Conservation (phyloP, 257 asterid species). For the Nicotiana attenuata region DNA sequence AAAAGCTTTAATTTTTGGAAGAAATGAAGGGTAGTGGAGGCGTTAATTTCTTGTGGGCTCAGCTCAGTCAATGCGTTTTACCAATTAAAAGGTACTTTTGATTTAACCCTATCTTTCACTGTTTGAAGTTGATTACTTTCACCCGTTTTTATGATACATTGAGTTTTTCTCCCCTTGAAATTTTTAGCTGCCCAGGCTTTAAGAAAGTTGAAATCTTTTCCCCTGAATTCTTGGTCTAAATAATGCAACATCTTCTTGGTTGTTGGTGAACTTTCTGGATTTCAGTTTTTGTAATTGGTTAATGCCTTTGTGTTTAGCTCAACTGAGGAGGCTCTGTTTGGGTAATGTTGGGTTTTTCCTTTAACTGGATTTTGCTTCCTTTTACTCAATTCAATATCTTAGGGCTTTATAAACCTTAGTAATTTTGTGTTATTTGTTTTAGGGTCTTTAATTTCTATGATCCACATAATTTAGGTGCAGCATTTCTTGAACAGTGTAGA, state of each 20-base stretch:
- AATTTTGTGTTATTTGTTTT: slow-evolving; percentile 16
- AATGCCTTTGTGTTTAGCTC: not conserved
- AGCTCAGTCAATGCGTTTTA: slow-evolving; percentile 42
- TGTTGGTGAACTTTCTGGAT: slow-evolving; percentile 24
- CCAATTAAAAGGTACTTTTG: slow-evolving; percentile 44
- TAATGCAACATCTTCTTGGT: slow-evolving; percentile 38
- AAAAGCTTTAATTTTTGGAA: slow-evolving; percentile 22
- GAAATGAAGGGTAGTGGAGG: slow-evolving; percentile 39
- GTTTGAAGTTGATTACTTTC: slow-evolving; percentile 27
- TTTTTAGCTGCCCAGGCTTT: slow-evolving; percentile 17
- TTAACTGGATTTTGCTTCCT: slow-evolving; percentile 17
- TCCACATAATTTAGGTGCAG: not conserved
- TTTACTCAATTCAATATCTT: not conserved
- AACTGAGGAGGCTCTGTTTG: slow-evolving; percentile 13
- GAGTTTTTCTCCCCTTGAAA: slow-evolving; percentile 19
- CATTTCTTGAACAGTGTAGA: not conserved
- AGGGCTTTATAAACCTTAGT: slow-evolving; percentile 12
- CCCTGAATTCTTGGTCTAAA: slow-evolving; percentile 21
- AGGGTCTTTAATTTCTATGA: not conserved
- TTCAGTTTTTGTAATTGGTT: slow-evolving; percentile 15
- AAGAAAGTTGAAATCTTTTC: slow-evolving; percentile 40
- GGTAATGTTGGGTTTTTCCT: slow-evolving; percentile 14
- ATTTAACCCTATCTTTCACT: slow-evolving; percentile 14
- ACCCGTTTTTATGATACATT: slow-evolving; percentile 23
- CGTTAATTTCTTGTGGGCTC: slow-evolving; percentile 53